Evolutionary conservation across 768 basidiomycete genomes (phyloP).

Genomic region (Lactarius hatsudake): DNA sequence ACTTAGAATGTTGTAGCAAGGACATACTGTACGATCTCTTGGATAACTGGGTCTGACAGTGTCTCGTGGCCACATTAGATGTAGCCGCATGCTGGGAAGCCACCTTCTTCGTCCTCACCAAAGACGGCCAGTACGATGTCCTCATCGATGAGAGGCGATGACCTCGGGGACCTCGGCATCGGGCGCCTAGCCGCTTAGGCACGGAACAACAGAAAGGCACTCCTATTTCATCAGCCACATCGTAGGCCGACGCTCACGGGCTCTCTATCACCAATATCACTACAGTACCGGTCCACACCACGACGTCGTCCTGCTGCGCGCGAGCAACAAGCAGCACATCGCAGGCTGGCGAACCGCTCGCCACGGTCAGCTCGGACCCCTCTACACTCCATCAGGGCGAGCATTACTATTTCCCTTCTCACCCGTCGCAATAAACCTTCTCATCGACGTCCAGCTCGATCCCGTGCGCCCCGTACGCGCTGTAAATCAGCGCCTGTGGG

Average conservation of each 20-base stretch:
- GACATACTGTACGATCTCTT: too few species aligned
- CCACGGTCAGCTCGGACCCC: conserved; percentile 77
- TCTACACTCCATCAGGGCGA: conserved; percentile 26
- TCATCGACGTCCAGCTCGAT: conserved; percentile 20
- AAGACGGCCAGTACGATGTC: conserved; percentile 42
- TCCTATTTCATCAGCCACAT: conserved; percentile 39
- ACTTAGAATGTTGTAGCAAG: too few species aligned
- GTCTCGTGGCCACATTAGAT: conserved; percentile 33
- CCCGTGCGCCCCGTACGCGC: conserved; percentile 37
- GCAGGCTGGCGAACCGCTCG: conserved; percentile 85
- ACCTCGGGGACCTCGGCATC: conserved; percentile 37
- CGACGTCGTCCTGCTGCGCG: conserved; percentile 49
- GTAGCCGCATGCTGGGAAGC: conserved; percentile 84
- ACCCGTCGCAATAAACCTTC: conserved; percentile 37
- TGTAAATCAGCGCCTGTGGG: conserved; percentile 53
- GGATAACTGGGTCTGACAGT: too few species aligned
- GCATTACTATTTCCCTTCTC: conserved; percentile 34
- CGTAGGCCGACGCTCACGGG: conserved; percentile 28
- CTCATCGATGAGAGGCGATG: conserved; percentile 83
- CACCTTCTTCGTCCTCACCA: conserved; percentile 63
- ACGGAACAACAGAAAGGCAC: not conserved
- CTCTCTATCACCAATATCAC: conserved; percentile 43
- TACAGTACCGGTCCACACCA: conserved; percentile 78
- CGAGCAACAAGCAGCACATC: conserved; percentile 31
- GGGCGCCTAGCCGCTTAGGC: too few species aligned